A percentile compares a stretch with the other conserved stretches of the same genome.
phyloP scores from a whole-genome alignment of 345 rosid genomes.

The Mangifera indica region DNA sequence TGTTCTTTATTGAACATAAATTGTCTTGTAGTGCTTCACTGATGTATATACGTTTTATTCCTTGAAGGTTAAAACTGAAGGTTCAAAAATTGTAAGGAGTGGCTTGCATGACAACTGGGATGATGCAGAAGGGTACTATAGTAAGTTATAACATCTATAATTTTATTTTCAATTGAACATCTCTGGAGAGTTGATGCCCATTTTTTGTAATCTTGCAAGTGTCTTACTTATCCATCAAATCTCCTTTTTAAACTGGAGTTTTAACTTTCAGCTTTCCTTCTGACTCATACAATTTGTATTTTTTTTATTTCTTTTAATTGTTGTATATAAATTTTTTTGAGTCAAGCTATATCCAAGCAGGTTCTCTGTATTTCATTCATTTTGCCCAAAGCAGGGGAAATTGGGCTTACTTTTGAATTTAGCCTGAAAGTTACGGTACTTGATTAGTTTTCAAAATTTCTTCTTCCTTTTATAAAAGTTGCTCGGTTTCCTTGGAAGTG shows the following conservation, averaged over 20 bases:
- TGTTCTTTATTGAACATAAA: neutral
- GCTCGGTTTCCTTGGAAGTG: neutral
- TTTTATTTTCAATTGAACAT: neutral
- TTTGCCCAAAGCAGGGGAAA: no score
- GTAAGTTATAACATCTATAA: conserved; percentile 47
- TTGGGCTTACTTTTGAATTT: neutral
- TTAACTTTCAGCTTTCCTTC: no score
- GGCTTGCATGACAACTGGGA: conserved; percentile 99
- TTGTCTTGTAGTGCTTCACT: neutral
- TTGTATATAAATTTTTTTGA: no score
- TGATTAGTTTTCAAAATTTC: neutral
- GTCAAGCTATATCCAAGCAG: neutral
- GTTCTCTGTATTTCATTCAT: neutral
- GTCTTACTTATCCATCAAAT: no score
- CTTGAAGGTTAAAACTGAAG: conserved; percentile 69
- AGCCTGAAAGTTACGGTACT: neutral
- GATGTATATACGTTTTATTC: conserved; percentile 19
- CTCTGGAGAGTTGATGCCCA: neutral
- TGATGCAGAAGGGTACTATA: conserved; percentile 96
- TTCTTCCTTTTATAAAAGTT: neutral
- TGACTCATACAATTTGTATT: neutral
- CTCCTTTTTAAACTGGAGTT: no score
- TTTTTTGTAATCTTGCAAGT: no score
- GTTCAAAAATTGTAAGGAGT: conserved; percentile 65
- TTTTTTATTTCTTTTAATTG: neutral